These are phyloP conservation scores for Raphanus raphanistrum DNA, from an alignment of 345 rosid species.

Conservation along the genomic window DNA sequence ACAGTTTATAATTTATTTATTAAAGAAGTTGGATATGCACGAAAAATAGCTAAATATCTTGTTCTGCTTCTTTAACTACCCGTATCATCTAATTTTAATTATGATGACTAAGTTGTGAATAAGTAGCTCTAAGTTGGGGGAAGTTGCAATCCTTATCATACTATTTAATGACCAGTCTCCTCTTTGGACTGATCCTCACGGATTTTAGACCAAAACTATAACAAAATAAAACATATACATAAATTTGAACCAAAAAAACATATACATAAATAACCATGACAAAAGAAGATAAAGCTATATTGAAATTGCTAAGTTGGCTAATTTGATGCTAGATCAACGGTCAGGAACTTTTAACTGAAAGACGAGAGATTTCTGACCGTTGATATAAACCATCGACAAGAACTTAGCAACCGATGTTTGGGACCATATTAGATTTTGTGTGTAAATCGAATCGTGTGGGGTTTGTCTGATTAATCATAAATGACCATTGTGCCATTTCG, in stretches of 20 bases:
- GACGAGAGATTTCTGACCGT: neutral
- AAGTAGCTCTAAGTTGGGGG: conserved; percentile 34
- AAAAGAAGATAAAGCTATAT: conserved; percentile 10
- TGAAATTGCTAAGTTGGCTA: conserved; percentile 9
- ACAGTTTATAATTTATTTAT: neutral
- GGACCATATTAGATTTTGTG: conserved; percentile 38
- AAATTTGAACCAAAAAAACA: conserved; percentile 32
- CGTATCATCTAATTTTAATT: neutral
- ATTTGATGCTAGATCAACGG: conserved; percentile 29
- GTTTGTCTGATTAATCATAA: conserved; percentile 20
- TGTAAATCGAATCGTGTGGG: conserved; percentile 31
- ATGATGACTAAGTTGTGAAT: conserved; percentile 29
- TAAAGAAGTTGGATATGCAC: neutral
- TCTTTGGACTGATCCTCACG: conserved; percentile 26
- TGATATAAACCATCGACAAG: conserved; percentile 24
- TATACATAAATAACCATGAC: conserved; percentile 38
- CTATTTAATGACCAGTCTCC: conserved; percentile 24
- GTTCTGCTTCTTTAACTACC: conserved; percentile 6
- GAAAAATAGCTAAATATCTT: neutral
- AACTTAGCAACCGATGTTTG: conserved; percentile 19
- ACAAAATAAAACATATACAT: conserved; percentile 25
- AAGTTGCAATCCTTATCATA: conserved; percentile 27
- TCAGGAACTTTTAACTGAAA: conserved; percentile 25
- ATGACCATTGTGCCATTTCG: neutral
- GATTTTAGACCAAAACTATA: conserved; percentile 13